Base-by-base conservation (phyloP, 305 asterid species). In the Plantago lanceolata region DNA sequence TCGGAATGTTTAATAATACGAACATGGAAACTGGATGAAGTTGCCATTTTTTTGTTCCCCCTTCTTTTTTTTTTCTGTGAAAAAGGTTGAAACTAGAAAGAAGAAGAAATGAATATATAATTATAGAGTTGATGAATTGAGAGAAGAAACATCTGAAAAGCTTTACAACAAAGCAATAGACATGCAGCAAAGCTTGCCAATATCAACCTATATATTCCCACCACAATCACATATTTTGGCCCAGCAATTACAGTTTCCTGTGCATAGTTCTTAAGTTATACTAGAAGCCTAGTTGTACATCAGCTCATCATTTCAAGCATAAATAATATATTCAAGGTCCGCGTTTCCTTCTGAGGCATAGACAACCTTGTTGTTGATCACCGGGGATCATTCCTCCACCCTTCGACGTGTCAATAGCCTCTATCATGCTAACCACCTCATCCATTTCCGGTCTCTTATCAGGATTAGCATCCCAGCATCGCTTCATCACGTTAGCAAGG, bases 361-460 rank as follows among this genome's bases (percentile, higher is more conserved):
- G 81, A 70, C 96, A 88, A 5, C 92, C 82, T 37, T 79, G 87
- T 63, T 80, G 92, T 64, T 88, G 92, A 73, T 84, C 96, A 11
- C 65, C 71, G 1, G 96, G 96, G 71, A 88, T 88, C 96, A 88
- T 88, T 58, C 96, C 96, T 17, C 96, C 95, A 5, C 96, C 96
- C 74, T 82, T 83, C 0, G 95, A 69, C 2, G 91, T 81, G 68
- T 89, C 96, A 19, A 86, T 84, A 0, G 81, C 94, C 77, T 83
- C 93, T n/a, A 89, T 12, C 87, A 83, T 66, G 6, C 79, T 43
- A n/a, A 89, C 96, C 2, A 84, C 95, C 73, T 83, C 90, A 6
- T 84, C 93, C 95, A 89, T 89, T 68, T 86, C 96, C 0, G 95
- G 94, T 64, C 95, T 78, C 79, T 76, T 86, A 65, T 89, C 93